Base-by-base conservation (phyloP, 2,329 filamentous ascomycete genomes). In the Diplodia corticola region DNA sequence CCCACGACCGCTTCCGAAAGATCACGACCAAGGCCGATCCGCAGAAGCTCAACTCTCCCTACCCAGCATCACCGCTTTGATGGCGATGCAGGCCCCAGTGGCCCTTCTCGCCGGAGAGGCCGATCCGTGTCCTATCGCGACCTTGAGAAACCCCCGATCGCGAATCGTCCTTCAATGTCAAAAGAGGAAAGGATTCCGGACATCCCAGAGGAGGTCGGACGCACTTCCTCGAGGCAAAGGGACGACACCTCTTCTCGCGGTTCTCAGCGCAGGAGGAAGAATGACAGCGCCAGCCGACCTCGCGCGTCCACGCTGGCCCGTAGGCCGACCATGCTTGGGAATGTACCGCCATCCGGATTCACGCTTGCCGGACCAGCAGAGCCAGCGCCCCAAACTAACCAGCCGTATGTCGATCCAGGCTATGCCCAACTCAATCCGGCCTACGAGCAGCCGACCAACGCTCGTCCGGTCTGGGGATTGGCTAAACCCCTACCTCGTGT, bases 401-500 rank as follows among this genome's bases (percentile, higher is more conserved):
- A 54, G 17, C 64, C 64, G 22, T 66, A 73, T 46, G 79, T 86
- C n/a, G 81, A 84, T 44, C 82, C 83, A n/a, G 82, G 82, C 3
- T 85, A 86, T 68, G 76, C 78, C 12, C 77, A 83, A 12, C 75
- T 86, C 3, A 86, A 86, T 61, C 84, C 84, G 2, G 80, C 82
- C 33, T 85, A 86, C 67, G 83, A 84, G 35, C 82, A 85, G 64
- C 78, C 83, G 3, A 74, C 76, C 7, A 81, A 83, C 17, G 80
- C 35, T 4, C 33, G 82, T 65, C 84, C 84, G 0, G 80, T 86
- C 54, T 86, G 84, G 80, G 80, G 82, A 72, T 72, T 86, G 61
- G 83, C 82, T 3, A 83, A 84, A 69, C 83, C 84, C 6, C 71
- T 86, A 28, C 84, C 84, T 35, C 83, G 83, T 68, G 83, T 85